phyloP scores from a whole-genome alignment of 2,329 filamentous ascomycete genomes.

The Pseudocercospora musae region DNA sequence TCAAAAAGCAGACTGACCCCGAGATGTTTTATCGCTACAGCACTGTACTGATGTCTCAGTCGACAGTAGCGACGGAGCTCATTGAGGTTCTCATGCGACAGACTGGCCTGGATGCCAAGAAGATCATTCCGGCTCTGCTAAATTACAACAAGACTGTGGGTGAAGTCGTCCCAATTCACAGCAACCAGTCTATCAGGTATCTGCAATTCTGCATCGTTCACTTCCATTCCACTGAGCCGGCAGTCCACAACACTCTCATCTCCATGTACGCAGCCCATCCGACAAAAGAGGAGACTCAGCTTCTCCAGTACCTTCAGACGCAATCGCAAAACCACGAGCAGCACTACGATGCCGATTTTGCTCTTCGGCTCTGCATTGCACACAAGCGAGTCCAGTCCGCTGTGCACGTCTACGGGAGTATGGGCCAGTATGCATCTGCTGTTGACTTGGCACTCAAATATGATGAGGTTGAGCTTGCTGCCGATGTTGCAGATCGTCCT shows the following conservation, averaged over 20 bases:
- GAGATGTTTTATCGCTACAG: conserved; percentile 96
- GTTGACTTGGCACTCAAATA: conserved; percentile 90
- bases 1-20: conserved; percentile 88
- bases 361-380: conserved; percentile 90
- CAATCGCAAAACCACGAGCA: conserved; percentile 73
- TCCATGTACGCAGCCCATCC: conserved; percentile 90
- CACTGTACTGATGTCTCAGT: conserved; percentile 89
- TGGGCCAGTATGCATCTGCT: conserved; percentile 90
- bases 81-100: conserved; percentile 97
- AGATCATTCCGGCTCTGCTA: conserved; percentile 86
- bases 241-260: conserved; percentile 94
- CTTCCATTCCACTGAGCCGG: conserved; percentile 73
- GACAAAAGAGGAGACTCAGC: conserved; percentile 76
- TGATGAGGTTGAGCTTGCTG: conserved; percentile 83
- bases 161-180: conserved; percentile 60
- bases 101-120: conserved; percentile 75
- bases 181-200: conserved; percentile 90
- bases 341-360: conserved; percentile 92
- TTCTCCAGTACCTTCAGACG: conserved; percentile 84
- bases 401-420: conserved; percentile 94
- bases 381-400: conserved; percentile 89
- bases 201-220: conserved; percentile 90
- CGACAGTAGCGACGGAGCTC: conserved; percentile 66
- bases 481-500: conserved; percentile 81
- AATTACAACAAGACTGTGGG: conserved; percentile 76